Percentiles rank a stretch among this genome's conserved stretches.
phyloP scores from a whole-genome alignment of 2,329 filamentous ascomycete genomes.

The Fusarium sp. region DNA sequence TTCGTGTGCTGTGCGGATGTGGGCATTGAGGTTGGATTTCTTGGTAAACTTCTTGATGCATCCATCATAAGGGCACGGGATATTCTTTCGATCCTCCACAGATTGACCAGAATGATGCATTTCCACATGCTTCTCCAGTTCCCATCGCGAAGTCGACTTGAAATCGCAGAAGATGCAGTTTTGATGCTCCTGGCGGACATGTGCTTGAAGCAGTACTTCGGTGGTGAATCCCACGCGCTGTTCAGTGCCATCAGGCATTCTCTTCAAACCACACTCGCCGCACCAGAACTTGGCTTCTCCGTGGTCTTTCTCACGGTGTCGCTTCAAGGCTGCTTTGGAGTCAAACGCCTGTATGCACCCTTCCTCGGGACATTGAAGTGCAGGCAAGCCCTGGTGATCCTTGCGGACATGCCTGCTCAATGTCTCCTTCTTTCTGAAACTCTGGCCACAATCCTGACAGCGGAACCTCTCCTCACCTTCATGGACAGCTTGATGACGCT shows the following conservation, averaged over 20 bases:
- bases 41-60: constrained; percentile 84
- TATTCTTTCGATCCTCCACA: constrained; percentile 70
- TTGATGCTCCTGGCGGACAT: constrained; percentile 78
- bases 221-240: constrained; percentile 72
- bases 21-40: constrained; percentile 81
- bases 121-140: constrained; percentile 80
- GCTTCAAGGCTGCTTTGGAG: constrained; percentile 73
- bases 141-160: constrained; percentile 70
- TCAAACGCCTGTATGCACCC: constrained; percentile 77
- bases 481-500: constrained; percentile 81
- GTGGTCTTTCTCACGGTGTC: constrained; percentile 77
- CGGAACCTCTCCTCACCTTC: constrained; percentile 75
- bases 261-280: constrained; percentile 68
- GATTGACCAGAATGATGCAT: constrained; percentile 73
- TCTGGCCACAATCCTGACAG: constrained; percentile 78
- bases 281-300: constrained; percentile 78
- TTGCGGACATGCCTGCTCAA: constrained; percentile 82
- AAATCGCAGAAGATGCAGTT: constrained; percentile 79
- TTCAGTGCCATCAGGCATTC: constrained; percentile 51
- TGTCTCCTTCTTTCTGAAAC: constrained; percentile 88
- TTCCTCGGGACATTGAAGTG: constrained; percentile 72
- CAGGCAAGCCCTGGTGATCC: constrained; percentile 75
- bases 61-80: constrained; percentile 70
- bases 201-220: constrained; percentile 73
- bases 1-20: constrained; percentile 80